Evolutionary conservation across 495 filamentous ascomycete genomes (phyloP), one percentile per base, ranked within the genome.

Genomic region (Thermothielavioides terrestris): DNA sequence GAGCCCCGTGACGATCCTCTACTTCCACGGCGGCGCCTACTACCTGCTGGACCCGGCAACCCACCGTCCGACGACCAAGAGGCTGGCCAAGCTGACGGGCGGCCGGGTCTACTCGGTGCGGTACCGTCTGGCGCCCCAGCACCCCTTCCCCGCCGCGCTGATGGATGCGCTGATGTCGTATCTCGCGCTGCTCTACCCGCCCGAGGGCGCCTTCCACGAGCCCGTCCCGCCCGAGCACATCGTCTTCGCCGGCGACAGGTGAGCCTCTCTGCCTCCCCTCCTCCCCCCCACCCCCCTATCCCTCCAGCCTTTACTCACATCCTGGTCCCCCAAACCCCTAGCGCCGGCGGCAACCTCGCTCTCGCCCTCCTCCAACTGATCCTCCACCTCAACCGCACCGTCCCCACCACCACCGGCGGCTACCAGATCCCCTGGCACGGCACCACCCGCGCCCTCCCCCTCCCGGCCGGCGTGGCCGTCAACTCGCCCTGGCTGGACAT

Each of bases 1-100:
- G 9, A 78, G 71, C 20, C 72, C 79, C n/a, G 77, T 77, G 28
- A 89, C 86, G 0, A 66, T 95, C 1, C 69, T 95, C 23, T 95
- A 88, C 61, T 83, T 95, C 62, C 91, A 97, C 62, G 91, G 91
- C 36, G 91, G 91, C 26, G 88, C 82, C n/a, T 85, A 86, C 68
- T 89, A 74, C 28, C 58, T 94, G 44, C 79, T 89, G 74, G 89
- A 91, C 49, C 89, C 89, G 10, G 73, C 75, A 47, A 82, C 79
- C 0, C 85, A 88, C 53, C 71, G 74, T 23, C 52, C 50, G 15
- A 62, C 68, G 23, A 72, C 60, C 25, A 70, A 69, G 45, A 72
- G 63, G 10, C 57, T 81, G 20, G 77, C 77, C 32, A 75, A 73
- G 59, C 34, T 69, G 18, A 73, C 68, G 0, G 70, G 70, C 36